Evolutionary conservation across 306 rosid species (phyloP), one percentile per base, ranked within the genome.

Genomic region (Delonix regia): DNA sequence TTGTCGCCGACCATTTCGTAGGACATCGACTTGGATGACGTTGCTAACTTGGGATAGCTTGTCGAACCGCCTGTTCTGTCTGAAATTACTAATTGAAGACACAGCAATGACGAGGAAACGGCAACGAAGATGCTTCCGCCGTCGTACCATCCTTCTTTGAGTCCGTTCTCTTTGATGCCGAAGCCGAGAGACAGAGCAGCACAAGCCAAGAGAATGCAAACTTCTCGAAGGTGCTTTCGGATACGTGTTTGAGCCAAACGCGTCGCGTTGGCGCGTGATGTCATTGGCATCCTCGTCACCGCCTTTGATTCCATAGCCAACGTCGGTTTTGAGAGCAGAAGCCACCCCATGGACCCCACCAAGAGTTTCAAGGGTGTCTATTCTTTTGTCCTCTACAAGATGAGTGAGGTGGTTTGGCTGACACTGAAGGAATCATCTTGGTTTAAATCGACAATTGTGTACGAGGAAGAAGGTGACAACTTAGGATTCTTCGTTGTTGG

Each of bases 71-170:
- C 45, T 41, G 13, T 41, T 41, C 45, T 41, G 45, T 41, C 13
- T 41, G 13, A 7, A 41, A 9, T 41, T 41, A 41, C 45, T 41
- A 1, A 41, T 41, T 2, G 45, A 41, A 7, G 45, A 74, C 5
- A 83, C 59, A n/a, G n/a, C 47, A 51, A 81, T 67, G 10, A 84
- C 80, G 2, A 83, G 49, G 44, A 86, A 30, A 83, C 65, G 9
- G 83, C 87, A 41, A 80, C 18, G 27, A 79, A 75, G 4, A 85
- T 82, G 74, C 89, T 85, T 30, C 77, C 84, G 0, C 88, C 86
- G 6, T 82, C 86, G 7, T 69, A 78, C 89, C 84, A 82, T 5
- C 86, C 86, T 30, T 82, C 84, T 51, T 85, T 82, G 0, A 72
- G 34, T 16, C 89, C 84, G 2, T 79, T n/a, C 22, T 75, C 79